A percentile compares a stretch with the other conserved stretches of the same genome.
Conservation (phyloP, 2,329 filamentous ascomycete species). For the Endoconidiophora polonica region DNA sequence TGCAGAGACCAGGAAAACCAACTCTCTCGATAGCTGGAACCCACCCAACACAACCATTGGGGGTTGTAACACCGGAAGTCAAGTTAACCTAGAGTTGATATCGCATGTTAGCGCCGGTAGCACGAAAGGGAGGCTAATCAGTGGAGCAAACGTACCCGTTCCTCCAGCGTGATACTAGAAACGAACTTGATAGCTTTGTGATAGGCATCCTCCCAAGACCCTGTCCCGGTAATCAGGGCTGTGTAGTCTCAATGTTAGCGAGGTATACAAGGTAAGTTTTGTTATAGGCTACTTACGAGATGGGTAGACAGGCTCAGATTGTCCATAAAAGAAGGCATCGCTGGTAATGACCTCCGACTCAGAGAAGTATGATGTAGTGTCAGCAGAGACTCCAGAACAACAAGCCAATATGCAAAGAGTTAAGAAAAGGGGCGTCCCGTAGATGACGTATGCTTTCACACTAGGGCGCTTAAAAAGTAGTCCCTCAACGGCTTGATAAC, state of each 20-base stretch:
- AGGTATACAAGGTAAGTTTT: not conserved
- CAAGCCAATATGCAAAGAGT: too few species aligned
- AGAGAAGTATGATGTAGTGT: too few species aligned
- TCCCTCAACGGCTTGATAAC: too few species aligned
- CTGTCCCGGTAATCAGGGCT: conserved; percentile 41
- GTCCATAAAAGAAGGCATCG: conserved; percentile 31
- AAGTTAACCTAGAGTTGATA: conserved; percentile 40
- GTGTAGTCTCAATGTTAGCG: not conserved
- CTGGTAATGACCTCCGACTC: conserved; percentile 3
- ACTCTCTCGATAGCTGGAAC: conserved; percentile 24
- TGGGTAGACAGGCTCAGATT: conserved; percentile 33
- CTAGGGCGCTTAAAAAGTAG: too few species aligned
- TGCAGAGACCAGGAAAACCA: conserved; percentile 28
- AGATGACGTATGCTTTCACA: too few species aligned
- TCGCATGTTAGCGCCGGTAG: not conserved
- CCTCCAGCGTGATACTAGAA: conserved; percentile 51
- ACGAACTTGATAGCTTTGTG: conserved; percentile 53
- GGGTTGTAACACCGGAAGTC: conserved; percentile 49
- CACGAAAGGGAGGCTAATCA: not conserved
- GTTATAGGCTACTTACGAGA: conserved; percentile 25
- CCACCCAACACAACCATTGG: conserved; percentile 32
- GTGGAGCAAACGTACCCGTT: conserved; percentile 37
- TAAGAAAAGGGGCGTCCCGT: too few species aligned
- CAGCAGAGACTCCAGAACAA: too few species aligned
- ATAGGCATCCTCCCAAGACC: conserved; percentile 52